Conservation (phyloP, 2,329 filamentous ascomycete genomes). For the Monilinia polystroma region DNA sequence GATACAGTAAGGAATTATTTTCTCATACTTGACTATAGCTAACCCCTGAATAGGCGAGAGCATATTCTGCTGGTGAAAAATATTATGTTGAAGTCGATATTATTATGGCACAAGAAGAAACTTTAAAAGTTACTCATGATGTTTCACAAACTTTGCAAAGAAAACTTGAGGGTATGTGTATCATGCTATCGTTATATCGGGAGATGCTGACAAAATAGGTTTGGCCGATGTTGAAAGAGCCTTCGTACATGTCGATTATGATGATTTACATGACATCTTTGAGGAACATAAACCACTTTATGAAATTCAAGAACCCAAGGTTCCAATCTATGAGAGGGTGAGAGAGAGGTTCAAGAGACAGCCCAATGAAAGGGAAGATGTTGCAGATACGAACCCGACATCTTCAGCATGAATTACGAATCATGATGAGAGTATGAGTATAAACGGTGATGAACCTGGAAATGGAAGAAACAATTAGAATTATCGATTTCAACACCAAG, state of each 20-base stretch:
- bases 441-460: neutral
- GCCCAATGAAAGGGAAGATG: neutral
- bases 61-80: constrained; percentile 43
- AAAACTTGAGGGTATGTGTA: constrained; percentile 72
- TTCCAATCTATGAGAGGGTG: constrained; percentile 15
- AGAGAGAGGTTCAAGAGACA: constrained; percentile 20
- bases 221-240: constrained; percentile 89
- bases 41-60: constrained; percentile 15
- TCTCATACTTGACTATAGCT: neutral
- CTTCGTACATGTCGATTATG: constrained; percentile 96
- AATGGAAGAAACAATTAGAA: neutral
- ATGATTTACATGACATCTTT: constrained; percentile 43
- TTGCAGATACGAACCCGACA: neutral
- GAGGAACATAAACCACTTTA: constrained; percentile 23
- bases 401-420: neutral
- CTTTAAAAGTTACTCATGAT: constrained; percentile 80
- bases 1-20: constrained; percentile 58
- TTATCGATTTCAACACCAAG: too few relatives aligned
- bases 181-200: neutral
- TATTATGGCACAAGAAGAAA: constrained; percentile 78
- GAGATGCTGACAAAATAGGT: constrained; percentile 6
- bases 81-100: constrained; percentile 95
- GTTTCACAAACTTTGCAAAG: constrained; percentile 91
- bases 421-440: neutral
- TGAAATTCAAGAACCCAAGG: constrained; percentile 19